A percentile compares a stretch with the other conserved stretches of the same genome.
Conservation (phyloP, 23 red algal species). For the Cyanidium caldarium region DNA sequence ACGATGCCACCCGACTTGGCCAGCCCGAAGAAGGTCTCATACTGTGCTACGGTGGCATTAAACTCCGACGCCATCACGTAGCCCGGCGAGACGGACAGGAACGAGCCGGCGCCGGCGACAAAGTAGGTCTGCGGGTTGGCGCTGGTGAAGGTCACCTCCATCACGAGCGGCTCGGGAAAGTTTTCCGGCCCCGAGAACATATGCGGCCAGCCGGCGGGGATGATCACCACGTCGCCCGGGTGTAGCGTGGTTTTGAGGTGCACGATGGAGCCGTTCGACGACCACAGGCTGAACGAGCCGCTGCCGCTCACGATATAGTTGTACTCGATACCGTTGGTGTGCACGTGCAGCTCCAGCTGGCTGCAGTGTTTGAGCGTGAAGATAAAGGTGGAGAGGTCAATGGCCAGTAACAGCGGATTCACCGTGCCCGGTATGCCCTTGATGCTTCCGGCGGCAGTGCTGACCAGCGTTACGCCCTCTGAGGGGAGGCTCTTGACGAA, state of each 20-base stretch:
- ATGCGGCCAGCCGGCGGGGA: conserved; percentile 3
- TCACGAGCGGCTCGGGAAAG: neutral
- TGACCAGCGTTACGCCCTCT: neutral
- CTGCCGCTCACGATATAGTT: neutral
- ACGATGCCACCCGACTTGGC: neutral
- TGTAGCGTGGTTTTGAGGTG: neutral
- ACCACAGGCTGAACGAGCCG: neutral
- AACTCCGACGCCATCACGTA: neutral
- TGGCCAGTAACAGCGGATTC: neutral
- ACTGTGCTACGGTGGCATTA: neutral
- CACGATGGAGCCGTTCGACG: neutral
- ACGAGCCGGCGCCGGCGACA: neutral
- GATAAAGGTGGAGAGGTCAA: neutral
- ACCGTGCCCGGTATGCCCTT: neutral
- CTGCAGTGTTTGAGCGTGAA: conserved; percentile 1
- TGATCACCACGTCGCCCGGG: neutral
- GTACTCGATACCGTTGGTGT: neutral
- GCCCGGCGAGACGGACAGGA: neutral
- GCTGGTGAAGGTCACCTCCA: neutral
- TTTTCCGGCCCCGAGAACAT: neutral
- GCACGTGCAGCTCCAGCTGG: neutral
- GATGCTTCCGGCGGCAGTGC: neutral
- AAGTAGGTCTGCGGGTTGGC: neutral
- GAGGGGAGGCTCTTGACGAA: neutral
- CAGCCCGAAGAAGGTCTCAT: neutral